Evolutionary conservation across 208 protist genomes (phyloP), one percentile per base, ranked within the genome.

Genomic region (Naegleria lovaniensis): DNA sequence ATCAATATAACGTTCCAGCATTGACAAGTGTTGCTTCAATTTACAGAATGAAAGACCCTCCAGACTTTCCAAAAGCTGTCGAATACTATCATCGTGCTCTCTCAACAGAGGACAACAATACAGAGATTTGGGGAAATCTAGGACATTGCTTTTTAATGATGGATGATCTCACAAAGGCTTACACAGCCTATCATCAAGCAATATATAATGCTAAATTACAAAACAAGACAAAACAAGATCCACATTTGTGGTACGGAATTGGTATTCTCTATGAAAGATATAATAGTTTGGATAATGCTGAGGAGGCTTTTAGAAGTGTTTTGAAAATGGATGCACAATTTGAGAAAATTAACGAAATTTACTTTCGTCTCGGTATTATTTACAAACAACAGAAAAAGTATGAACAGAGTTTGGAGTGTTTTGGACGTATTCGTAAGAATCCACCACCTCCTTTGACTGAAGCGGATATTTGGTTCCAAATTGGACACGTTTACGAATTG

Each of bases 191-290:
- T 92, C 94, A 96, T 92, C 94, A 95, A 40, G 94, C 94, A 5
- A 51, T 96, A 3, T 94, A 94, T 58, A 93, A 95, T 79, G 52
- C 48, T 4, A 90, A 90, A 79, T 51, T 79, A 36, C 51, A 90
- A 79, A 67, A 90, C 29, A 89, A 90, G 13, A 38, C 11, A 0
- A 84, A 83, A 43, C 79, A 95, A 93, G 95, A 96, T 58, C 93
- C 95, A 19, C 94, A 95, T 75, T 85, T 96, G 83, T 96, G 94
- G 94, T 96, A 96, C 85, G 95, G 95, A 33, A 95, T 96, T 83
- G 95, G 94, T 79, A 93, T 96, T n/a, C 79, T 96, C 25, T 95
- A 95, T 76, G 94, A 96, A 43, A 79, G 94, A 86, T 86, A 79
- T n/a, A 93, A 92, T 41, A 94, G 92, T 16, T 95, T 93, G 83